Conservation (phyloP, 345 rosid species). For the Durio zibethinus region DNA sequence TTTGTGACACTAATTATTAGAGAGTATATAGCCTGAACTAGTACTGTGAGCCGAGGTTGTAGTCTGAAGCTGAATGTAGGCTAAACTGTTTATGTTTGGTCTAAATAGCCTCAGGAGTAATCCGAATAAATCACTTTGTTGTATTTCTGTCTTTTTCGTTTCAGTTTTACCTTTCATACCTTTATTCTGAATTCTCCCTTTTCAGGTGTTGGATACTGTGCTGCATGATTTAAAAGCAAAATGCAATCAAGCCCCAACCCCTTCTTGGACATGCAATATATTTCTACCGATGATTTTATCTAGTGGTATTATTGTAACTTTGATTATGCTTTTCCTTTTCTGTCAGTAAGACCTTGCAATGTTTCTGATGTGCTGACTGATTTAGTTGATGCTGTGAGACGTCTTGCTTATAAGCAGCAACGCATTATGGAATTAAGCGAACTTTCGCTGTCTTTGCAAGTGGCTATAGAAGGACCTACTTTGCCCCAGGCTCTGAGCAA, state of each 20-base stretch:
- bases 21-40: not conserved
- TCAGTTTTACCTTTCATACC: not conserved
- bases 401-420: constrained; percentile 76
- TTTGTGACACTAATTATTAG: not conserved
- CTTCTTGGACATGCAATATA: constrained; percentile 4
- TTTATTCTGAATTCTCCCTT: not conserved
- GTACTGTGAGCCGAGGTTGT: not conserved
- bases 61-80: not conserved
- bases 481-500: constrained; percentile 90
- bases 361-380: constrained; percentile 71
- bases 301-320: not conserved
- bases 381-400: constrained; percentile 73
- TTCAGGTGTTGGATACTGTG: not conserved
- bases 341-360: constrained; percentile 95
- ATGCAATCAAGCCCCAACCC: not conserved
- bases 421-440: constrained; percentile 59
- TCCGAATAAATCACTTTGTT: not conserved
- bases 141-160: not conserved
- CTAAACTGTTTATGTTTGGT: not conserved
- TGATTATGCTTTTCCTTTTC: constrained; percentile 45
- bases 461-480: constrained; percentile 82
- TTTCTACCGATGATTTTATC: constrained; percentile 6
- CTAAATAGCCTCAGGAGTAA: not conserved
- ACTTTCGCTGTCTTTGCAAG: constrained; percentile 54
- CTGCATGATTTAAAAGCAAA: not conserved